These are phyloP conservation scores for Trypethelium eluteriae DNA, from an alignment of 495 filamentous ascomycete species.

Conservation along the genomic window DNA sequence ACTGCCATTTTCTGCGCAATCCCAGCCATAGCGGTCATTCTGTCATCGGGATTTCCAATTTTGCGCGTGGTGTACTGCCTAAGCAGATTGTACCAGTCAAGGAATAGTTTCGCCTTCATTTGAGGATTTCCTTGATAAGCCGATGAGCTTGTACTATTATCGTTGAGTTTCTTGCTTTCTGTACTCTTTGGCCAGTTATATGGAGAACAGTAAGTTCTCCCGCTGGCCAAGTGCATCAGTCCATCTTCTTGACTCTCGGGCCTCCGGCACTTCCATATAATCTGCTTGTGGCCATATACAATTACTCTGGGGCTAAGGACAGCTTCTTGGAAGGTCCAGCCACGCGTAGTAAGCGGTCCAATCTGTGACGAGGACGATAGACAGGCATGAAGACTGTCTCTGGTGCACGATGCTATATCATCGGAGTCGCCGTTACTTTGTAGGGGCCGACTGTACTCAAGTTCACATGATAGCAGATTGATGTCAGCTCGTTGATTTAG, in stretches of 20 bases:
- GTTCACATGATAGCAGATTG: background rate
- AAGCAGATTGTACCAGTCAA: background rate
- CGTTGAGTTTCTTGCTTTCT: too few relatives aligned
- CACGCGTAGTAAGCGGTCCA: background rate
- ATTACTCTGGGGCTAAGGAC: background rate
- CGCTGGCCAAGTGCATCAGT: background rate
- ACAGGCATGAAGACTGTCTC: background rate
- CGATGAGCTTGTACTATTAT: too few relatives aligned
- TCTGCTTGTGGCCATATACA: background rate
- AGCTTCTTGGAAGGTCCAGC: conserved; percentile 4
- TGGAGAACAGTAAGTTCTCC: background rate
- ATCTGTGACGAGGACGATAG: background rate
- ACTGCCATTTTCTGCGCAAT: background rate
- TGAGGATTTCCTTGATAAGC: too few relatives aligned
- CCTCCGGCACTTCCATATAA: conserved; percentile 4
- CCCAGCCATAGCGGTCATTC: background rate
- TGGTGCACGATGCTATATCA: background rate
- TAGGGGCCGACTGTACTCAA: background rate
- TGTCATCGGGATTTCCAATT: background rate
- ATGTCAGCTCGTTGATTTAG: background rate
- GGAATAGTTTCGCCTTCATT: background rate
- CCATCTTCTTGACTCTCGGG: background rate
- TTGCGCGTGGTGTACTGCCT: background rate
- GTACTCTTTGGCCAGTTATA: background rate
- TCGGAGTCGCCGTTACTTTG: too few relatives aligned